Base-by-base conservation (phyloP, 2,329 filamentous ascomycete genomes). In the Ilyonectria sp. region DNA sequence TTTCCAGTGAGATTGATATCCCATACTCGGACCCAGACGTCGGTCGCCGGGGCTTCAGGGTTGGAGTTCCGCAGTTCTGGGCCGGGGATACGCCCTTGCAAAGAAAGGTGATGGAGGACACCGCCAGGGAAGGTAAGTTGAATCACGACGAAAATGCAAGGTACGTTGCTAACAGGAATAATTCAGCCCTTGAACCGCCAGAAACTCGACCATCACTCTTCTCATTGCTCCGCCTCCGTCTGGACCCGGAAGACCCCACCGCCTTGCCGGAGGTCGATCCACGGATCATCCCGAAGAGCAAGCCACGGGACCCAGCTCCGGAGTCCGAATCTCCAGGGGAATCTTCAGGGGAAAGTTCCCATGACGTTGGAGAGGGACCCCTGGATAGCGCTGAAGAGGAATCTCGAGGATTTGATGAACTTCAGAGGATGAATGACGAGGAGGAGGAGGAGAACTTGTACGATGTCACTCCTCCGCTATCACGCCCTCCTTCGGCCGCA, bases 81-180 rank as follows among this genome's bases (percentile, higher is more conserved):
- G 69, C 69, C 26, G 79, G 78, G 6, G 76, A 79, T 46, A 80
- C 78, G 10, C 73, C 72, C 43, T 54, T 71, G 33, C 78, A 80
- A 67, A 73, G 70, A 65, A 72, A 67, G 49, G 62, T 57, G 10
- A 33, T 80, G 15, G 76, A 80, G 56, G 37, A 66, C 5, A 40
- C 37, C 23, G 35, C 72, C n/a, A 64, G 69, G 17, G 54, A 61
- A 6, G 60, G 77, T 74, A 67, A 71, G 76, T 65, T n/a, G 8
- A 56, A 4, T 21, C 37, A 44, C 23, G 60, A 15, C 21, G 6
- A 44, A 43, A 52, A 65, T 49, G 73, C 47, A 54, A 13, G 7
- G n/a, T 26, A 44, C 11, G 21, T 23, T 23, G 50, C 23, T 46
- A n/a, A 29, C n/a, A 33, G 13, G 15, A 73, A 71, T 58, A 13